Base-by-base conservation (phyloP, 805 yeast species). In the Candida bentonensis region DNA sequence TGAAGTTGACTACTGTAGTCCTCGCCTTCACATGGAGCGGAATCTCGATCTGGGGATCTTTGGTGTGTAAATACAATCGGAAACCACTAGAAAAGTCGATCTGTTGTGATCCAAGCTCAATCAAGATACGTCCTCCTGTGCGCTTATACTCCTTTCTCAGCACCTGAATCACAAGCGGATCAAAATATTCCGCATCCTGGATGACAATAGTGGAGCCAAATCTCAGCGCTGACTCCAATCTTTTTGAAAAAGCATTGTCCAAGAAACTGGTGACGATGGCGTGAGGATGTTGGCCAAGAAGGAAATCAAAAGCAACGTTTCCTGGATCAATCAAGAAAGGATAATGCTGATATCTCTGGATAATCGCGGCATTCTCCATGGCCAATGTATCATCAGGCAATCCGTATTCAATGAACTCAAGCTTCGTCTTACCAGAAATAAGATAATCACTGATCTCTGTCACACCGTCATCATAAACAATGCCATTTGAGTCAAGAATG, bases 171-270 rank as follows among this genome's bases (percentile, higher is more conserved):
- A 89, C 55, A 4, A 83, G 62, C 0, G 96, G 94, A 56, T 89
- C 89, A 54, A 73, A 78, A 50, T 70, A 64, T 54, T 89, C 96
- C 2, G 88, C 87, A 61, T 89, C 89, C 51, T 76, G 76, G 15
- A 89, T 69, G 13, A 88, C 55, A 4, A 89, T 64, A 0, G 73
- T 53, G 2, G 84, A 86, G 3, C 97, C 96, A 67, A 88, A 88
- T 50, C 92, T 66, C 22, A 88, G 57, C 0, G 94, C 80, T 53
- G 85, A 82, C 56, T 87, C 95, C 15, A 89, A 55, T 39, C 76
- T 81, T 50, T 77, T 79, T 2, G 72, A 57, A 56, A 79, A 83
- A 0, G 80, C 74, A 3, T 68, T 72, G 52, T 82, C 86, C 39
- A 81, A 59, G 54, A 89, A 84, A 53, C 94, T 82, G 0, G 94